Base-by-base conservation (phyloP, 331 rosid species). In the Cydonia oblonga region DNA sequence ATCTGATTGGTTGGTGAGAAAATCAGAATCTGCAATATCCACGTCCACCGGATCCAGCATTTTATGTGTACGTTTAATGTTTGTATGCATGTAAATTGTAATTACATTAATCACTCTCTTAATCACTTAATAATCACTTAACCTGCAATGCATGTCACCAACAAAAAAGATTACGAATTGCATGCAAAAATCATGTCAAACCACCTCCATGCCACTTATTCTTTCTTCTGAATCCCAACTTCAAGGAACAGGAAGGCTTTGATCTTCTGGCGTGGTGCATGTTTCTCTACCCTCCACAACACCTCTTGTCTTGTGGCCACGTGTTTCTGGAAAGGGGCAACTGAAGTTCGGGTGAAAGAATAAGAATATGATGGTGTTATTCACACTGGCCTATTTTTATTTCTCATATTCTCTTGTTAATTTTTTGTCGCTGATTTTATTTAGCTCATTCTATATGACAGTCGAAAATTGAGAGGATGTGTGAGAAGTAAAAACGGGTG, bases 21-120 rank as follows among this genome's bases (percentile, higher is more conserved):
- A 83, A 68, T 85, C 91, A 38, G 80, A 73, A 38, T 89, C 90
- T 22, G 86, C 90, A 73, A 86, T 76, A 76, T 89, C 89, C 83
- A 81, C 75, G 73, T 83, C 89, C 54, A 64, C 26, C 2, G 74
- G 25, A 49, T 70, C 73, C 66, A 54, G 30, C 86, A 87, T 80
- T 78, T 64, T 70, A 16, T 69, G 28, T 33, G 20, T 51, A 24
- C 52, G 51, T 12, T 60, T 15, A 16, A 40, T 40, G 29, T 25
- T 72, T 40, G 59, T 60, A 30, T 62, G 67, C 11, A 62, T 62
- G 23, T 30, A 25, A 24, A 29, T 25, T 23, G 4, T 22, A 64
- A 32, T 64, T 64, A 20, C 68, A 64, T 64, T 18, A 30, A 29
- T 16, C 24, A 10, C 19, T n/a, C 44, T 32, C 14, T 64, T 20